Evolutionary conservation across 371 early-diverging fungal genomes (phyloP).

Genomic region (Parasitella parasitica): DNA sequence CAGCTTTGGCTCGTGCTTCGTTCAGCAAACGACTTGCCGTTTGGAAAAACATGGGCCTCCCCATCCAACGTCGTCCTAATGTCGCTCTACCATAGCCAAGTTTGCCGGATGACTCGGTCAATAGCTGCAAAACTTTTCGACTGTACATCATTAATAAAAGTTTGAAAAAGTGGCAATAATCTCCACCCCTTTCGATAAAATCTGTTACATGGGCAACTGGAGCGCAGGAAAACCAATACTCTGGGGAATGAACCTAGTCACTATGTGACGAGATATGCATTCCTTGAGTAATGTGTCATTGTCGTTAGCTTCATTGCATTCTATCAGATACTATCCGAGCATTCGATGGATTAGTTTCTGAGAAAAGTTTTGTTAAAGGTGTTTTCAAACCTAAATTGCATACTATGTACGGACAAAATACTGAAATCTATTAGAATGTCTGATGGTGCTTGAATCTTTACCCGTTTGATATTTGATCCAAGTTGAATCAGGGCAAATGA

Average conservation of each 20-base stretch:
- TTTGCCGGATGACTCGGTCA: not conserved
- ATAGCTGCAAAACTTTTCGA: not conserved
- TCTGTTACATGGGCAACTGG: not conserved
- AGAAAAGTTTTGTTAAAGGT: too few relatives aligned
- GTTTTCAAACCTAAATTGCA: too few relatives aligned
- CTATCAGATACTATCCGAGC: too few relatives aligned
- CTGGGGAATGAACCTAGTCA: not conserved
- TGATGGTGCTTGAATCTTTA: too few relatives aligned
- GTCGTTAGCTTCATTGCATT: too few relatives aligned
- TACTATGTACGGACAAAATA: too few relatives aligned
- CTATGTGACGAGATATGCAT: not conserved
- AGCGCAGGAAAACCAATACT: not conserved
- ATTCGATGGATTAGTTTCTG: too few relatives aligned
- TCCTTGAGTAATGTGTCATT: not conserved
- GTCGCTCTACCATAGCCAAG: not conserved
- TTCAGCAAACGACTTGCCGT: not conserved
- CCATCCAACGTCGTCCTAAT: slow-evolving; percentile 4
- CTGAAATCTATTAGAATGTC: too few relatives aligned
- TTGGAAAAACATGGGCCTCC: slow-evolving; percentile 7
- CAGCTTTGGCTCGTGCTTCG: not conserved
- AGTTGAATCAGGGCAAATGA: too few relatives aligned
- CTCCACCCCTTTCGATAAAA: not conserved
- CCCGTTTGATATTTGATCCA: too few relatives aligned
- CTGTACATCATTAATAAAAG: not conserved
- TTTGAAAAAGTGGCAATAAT: not conserved